phyloP scores from a whole-genome alignment of 352 stramenopile genomes.

The Globisporangium paroecandrum region DNA sequence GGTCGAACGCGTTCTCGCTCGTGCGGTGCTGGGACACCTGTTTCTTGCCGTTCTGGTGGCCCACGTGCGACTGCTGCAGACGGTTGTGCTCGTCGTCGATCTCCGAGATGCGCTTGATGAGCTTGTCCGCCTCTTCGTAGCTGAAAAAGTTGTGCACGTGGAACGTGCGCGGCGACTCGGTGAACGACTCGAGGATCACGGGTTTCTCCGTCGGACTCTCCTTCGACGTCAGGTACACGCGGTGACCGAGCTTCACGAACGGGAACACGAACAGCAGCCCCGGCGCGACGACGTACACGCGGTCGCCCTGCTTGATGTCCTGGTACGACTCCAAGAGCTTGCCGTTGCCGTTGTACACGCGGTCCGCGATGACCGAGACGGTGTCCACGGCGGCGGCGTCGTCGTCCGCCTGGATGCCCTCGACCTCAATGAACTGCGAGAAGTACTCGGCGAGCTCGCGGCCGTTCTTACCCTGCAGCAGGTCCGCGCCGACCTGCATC shows the following conservation, averaged over 20 bases:
- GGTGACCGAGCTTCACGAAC: constrained; percentile 78
- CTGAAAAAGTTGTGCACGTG: constrained; percentile 87
- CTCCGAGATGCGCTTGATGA: constrained; percentile 76
- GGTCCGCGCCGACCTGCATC: constrained; percentile 58
- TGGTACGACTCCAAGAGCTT: constrained; percentile 45
- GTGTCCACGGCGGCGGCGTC: not conserved
- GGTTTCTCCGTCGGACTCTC: constrained; percentile 54
- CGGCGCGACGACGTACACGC: constrained; percentile 71
- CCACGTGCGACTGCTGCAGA: constrained; percentile 78
- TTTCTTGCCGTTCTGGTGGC: constrained; percentile 70
- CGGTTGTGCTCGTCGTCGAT: constrained; percentile 83
- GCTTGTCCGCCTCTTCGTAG: constrained; percentile 66
- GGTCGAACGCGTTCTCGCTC: constrained; percentile 89
- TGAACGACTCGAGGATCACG: constrained; percentile 74
- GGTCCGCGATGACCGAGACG: constrained; percentile 50
- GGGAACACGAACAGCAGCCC: constrained; percentile 74
- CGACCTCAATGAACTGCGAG: constrained; percentile 76
- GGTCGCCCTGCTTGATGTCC: constrained; percentile 50
- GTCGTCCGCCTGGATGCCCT: constrained; percentile 32
- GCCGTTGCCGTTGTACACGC: constrained; percentile 70
- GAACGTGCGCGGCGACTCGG: constrained; percentile 82
- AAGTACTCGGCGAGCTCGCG: constrained; percentile 72
- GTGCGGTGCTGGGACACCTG: constrained; percentile 68
- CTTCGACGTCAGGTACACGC: constrained; percentile 48
- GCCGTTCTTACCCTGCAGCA: constrained; percentile 46